Evolutionary conservation across 2,329 filamentous ascomycete species (phyloP), one percentile per base, ranked within the genome.

Genomic region (Xylaria sp.): DNA sequence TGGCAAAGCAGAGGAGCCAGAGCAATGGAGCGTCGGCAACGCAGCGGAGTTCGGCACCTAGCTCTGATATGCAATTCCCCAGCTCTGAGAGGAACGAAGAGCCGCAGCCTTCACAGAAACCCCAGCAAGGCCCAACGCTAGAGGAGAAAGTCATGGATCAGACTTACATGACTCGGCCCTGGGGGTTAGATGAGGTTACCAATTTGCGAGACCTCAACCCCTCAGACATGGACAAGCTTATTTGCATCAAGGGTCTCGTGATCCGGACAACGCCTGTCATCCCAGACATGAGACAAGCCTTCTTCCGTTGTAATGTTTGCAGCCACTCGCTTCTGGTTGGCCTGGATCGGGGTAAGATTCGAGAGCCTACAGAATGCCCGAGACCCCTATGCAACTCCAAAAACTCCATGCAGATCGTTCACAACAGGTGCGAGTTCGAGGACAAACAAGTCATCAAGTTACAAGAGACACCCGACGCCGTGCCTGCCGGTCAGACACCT

Each of bases 381-480:
- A 88, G 94, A 50, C 80, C 84, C 20, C 84, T 89, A 50, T 99
- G 94, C 76, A 81, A 84, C 45, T 87, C 89, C 50, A 89, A 88
- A 70, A 97, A 99, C 75, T 96, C 93, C 1, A 97, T 99, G 93
- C 91, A 97, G 69, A 95, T 99, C 63, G 83, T 97, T 18, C 94
- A 99, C 78, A 99, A 99, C 73, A 88, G 94, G 56, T 97, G 92
- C 63, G 84, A 85, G 7, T 99, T 99, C 67, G 89, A 92, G 50
- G 94, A 99, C 72, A 99, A 99, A 78, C 94, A 99, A 71, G 91
- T 99, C 55, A 96, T 99, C 76, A 99, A 99, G 73, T 80, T 99
- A 39, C 94, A 99, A 74, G 94, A 99, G 74, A 99, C 94, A 0
- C 94, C 94, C 0, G 94, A 99, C 72, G 91, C 86, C 37, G 89